Evolutionary conservation across 1,284 basidiomycete genomes (phyloP), one percentile per base, ranked within the genome.

Genomic region (Fistulinella staudtii): DNA sequence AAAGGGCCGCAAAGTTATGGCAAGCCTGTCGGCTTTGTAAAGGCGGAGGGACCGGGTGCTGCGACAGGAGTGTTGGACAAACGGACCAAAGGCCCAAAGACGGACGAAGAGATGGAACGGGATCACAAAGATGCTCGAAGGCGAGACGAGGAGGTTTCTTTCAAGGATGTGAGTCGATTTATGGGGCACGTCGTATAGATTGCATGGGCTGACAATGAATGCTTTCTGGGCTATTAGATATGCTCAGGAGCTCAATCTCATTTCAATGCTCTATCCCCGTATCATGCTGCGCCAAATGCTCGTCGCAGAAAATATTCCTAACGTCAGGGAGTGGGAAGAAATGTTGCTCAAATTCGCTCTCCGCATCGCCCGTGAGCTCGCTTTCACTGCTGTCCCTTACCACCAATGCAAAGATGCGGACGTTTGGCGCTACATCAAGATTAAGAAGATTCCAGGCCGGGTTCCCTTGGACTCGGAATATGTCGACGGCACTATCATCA

Each of bases 391-490:
- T 13, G 69, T 83, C 39, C 82, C 85, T 24, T 79, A 87, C 55
- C 76, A 83, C 5, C 82, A 88, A 64, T 85, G 86, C 3, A 89
- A 91, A 42, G 93, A 96, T 57, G 94, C 96, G 77, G 95, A 99
- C 64, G 87, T 97, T 17, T 79, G 95, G 37, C 79, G 88, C 22
- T 97, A 96, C 56, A 91, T 99, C 53, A 99, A 99, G 72, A 94
- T 99, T 67, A 99, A 99, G 73, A 95, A 96, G 66, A 89, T 99
- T 15, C 94, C 96, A 0, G 96, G 96, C 11, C 96, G 96, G 10
- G 75, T 79, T 40, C 93, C 94, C 27, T 78, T 74, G 24, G 93
- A 99, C 63, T 96, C 92, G 10, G 94, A 98, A 72, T 99, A 95
- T 58, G 90, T 99, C 39, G 90, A 95, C 52, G 96, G 96, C 3